Evolutionary conservation across 2,329 filamentous ascomycete species (phyloP).

Genomic region (Cercospora sp.): DNA sequence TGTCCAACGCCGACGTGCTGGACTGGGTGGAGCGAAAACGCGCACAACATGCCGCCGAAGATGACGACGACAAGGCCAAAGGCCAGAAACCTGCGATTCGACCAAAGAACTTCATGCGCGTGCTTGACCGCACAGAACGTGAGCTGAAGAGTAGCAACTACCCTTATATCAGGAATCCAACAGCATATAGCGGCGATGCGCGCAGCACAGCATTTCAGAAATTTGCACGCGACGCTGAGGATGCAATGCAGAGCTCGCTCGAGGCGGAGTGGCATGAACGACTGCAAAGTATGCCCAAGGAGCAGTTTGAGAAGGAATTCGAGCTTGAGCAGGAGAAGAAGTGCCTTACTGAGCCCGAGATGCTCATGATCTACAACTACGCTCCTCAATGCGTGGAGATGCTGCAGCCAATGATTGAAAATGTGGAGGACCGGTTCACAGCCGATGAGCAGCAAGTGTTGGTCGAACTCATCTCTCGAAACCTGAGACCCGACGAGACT

Average conservation of each 20-base stretch:
- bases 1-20: conserved; percentile 41
- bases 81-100: conserved; percentile 28
- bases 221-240: conserved; percentile 29
- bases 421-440: conserved; percentile 37
- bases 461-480: conserved; percentile 30
- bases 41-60: conserved; percentile 36
- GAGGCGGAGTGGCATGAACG: conserved; percentile 32
- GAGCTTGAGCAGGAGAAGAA: conserved; percentile 36
- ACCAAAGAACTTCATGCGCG: conserved; percentile 36
- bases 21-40: conserved; percentile 37
- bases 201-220: conserved; percentile 28
- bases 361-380: conserved; percentile 39
- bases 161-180: conserved; percentile 34
- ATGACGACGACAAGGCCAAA: conserved; percentile 31
- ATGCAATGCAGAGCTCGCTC: conserved; percentile 31
- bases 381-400: conserved; percentile 37
- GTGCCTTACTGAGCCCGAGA: conserved; percentile 39
- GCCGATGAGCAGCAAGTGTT: conserved; percentile 37
- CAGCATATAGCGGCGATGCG: conserved; percentile 31
- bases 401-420: conserved; percentile 41
- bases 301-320: conserved; percentile 33
- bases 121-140: conserved; percentile 36
- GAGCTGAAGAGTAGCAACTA: conserved; percentile 35
- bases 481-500: conserved; percentile 22
- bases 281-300: conserved; percentile 28